A percentile compares a stretch with the other conserved stretches of the same genome.
Evolutionary conservation across 1,139 yeast species (phyloP).

Genomic region (Blastobotrys proliferans): DNA sequence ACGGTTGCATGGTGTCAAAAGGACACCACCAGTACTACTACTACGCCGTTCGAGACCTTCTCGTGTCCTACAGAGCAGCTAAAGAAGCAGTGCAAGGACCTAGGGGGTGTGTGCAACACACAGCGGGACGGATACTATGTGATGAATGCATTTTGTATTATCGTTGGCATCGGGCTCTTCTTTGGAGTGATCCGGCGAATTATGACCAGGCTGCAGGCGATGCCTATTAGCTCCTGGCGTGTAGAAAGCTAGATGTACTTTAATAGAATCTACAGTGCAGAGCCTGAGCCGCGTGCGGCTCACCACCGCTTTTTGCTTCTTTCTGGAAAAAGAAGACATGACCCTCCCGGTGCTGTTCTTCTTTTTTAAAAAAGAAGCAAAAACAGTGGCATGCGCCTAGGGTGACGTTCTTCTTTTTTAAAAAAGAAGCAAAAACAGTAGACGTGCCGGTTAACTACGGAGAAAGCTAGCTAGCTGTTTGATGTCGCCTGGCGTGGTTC

Average conservation of each 20-base stretch:
- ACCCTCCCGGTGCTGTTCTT: too few relatives aligned
- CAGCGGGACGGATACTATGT: conserved; percentile 79
- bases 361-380: too few relatives aligned
- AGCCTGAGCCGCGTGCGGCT: too few relatives aligned
- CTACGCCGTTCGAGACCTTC: conserved; percentile 24
- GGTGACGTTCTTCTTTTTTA: too few relatives aligned
- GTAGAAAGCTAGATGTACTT: conserved; percentile 31
- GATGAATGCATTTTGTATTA: conserved; percentile 68
- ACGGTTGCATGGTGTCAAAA: conserved; percentile 59
- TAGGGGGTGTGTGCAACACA: conserved; percentile 54
- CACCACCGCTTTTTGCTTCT: too few relatives aligned
- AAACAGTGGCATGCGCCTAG: too few relatives aligned
- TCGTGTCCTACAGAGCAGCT: conserved; percentile 41
- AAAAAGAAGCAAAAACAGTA: too few relatives aligned
- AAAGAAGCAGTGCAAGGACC: conserved; percentile 47
- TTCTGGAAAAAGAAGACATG: too few relatives aligned
- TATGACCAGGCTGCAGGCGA: conserved; percentile 52
- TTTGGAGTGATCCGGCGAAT: conserved; percentile 62
- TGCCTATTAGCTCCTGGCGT: conserved; percentile 70
- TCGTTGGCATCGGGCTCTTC: conserved; percentile 62
- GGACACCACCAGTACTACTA: conserved; percentile 12
- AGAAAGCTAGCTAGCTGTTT: too few relatives aligned
- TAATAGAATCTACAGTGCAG: too few relatives aligned
- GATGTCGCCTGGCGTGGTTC: conserved; percentile 25
- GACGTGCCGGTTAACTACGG: too few relatives aligned